phyloP scores from a whole-genome alignment of 345 rosid genomes.

The Pistacia vera region DNA sequence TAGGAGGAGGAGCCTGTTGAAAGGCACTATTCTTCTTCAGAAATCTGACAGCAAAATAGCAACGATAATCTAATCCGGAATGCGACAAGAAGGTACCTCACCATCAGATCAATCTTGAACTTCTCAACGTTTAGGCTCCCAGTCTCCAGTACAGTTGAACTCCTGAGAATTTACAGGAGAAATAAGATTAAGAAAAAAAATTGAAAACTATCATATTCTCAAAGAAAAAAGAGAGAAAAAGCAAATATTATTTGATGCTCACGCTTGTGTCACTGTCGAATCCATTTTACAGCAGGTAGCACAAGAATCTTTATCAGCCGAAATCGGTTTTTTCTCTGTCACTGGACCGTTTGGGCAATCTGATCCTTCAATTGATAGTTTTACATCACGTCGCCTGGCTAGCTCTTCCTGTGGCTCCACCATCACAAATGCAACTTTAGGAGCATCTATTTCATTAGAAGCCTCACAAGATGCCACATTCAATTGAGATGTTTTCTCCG shows the following conservation, averaged over 20 bases:
- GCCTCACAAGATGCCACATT: slow-evolving; percentile 9
- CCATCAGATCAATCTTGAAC: slow-evolving; percentile 61
- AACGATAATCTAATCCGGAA: slow-evolving; percentile 24
- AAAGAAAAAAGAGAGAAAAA: slow-evolving; percentile 17
- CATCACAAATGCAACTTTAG: slow-evolving; percentile 19
- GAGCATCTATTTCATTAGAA: slow-evolving; percentile 12
- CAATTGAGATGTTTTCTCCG: slow-evolving; percentile 9
- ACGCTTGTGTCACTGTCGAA: slow-evolving; percentile 39
- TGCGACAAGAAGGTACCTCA: slow-evolving; percentile 38
- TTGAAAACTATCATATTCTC: slow-evolving; percentile 16
- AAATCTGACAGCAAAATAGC: slow-evolving; percentile 29
- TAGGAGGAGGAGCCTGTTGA: slow-evolving; percentile 54
- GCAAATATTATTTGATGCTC: slow-evolving; percentile 27
- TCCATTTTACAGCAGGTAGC: slow-evolving; percentile 19
- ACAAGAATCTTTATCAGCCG: slow-evolving; percentile 19
- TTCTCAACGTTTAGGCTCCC: slow-evolving; percentile 35
- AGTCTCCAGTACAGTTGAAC: slow-evolving; percentile 9
- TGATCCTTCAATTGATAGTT: slow-evolving; percentile 21
- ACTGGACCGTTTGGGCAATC: slow-evolving; percentile 15
- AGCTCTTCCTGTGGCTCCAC: slow-evolving; percentile 23
- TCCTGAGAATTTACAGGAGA: slow-evolving; percentile 29
- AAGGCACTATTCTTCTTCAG: slow-evolving; percentile 24
- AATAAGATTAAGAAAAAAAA: not conserved
- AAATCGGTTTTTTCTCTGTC: slow-evolving; percentile 15
- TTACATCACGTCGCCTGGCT: slow-evolving; percentile 25